phyloP scores from a whole-genome alignment of 768 basidiomycete species.

The Pleurotus citrinopileatus region DNA sequence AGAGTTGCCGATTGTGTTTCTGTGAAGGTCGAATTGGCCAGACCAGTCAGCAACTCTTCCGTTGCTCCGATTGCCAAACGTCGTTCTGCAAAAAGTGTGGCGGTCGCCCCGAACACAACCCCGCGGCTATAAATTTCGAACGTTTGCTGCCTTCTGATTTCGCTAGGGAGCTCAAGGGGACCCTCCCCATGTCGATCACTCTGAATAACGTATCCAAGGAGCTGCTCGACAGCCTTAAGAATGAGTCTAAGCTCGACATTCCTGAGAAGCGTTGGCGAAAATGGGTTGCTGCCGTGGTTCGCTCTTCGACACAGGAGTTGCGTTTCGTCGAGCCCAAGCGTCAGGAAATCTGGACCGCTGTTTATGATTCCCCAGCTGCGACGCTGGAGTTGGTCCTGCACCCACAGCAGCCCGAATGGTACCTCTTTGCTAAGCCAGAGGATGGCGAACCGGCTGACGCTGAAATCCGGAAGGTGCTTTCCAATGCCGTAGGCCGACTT shows the following conservation, averaged over 20 bases:
- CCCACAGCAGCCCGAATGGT: constrained; percentile 81
- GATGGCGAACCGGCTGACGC: constrained; percentile 72
- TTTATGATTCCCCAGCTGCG: constrained; percentile 72
- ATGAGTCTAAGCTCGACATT: constrained; percentile 36
- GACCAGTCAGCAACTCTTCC: constrained; percentile 60
- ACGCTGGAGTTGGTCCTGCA: constrained; percentile 75
- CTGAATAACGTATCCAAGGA: constrained; percentile 47
- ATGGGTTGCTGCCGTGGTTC: constrained; percentile 69
- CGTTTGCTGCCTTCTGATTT: constrained; percentile 76
- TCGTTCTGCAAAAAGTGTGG: constrained; percentile 85
- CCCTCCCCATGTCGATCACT: constrained; percentile 83
- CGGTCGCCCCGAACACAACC: constrained; percentile 88
- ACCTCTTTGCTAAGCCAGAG: constrained; percentile 72
- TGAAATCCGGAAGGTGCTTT: constrained; percentile 70
- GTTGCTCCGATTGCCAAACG: constrained; percentile 74
- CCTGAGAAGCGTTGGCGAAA: constrained; percentile 57
- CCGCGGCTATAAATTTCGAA: constrained; percentile 48
- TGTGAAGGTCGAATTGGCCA: constrained; percentile 88
- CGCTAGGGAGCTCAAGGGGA: constrained; percentile 71
- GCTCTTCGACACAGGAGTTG: constrained; percentile 59
- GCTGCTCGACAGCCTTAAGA: constrained; percentile 50
- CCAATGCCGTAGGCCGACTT: constrained; percentile 75
- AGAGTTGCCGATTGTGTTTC: constrained; percentile 78
- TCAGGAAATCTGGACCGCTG: constrained; percentile 82
- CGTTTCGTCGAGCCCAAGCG: constrained; percentile 85